phyloP scores from a whole-genome alignment of 163 green algal species.

The Trebouxia gelatinosa region DNA sequence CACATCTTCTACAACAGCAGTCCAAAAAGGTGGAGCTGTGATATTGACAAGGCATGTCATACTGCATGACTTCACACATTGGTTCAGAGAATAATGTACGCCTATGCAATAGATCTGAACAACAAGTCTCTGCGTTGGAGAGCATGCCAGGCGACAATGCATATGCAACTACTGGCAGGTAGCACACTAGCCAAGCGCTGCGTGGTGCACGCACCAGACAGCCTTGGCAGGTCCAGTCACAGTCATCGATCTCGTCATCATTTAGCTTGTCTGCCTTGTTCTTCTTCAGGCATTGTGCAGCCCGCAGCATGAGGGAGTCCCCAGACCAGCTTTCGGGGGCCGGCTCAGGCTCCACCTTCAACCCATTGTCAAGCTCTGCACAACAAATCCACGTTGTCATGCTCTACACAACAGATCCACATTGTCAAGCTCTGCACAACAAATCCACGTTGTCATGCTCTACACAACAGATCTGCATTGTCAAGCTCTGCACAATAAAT shows the following conservation, averaged over 20 bases:
- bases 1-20: no score
- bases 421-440: no score
- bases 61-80: background rate
- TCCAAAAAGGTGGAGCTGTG: no score
- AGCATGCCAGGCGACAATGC: background rate
- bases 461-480: no score
- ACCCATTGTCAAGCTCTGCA: background rate
- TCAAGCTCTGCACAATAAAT: no score
- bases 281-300: constrained; percentile 5
- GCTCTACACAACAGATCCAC: no score
- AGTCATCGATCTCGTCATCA: constrained; percentile 24
- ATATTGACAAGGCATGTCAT: no score
- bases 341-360: background rate
- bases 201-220: constrained; percentile 7
- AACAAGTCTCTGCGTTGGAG: background rate
- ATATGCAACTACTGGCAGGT: background rate
- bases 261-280: background rate
- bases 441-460: no score
- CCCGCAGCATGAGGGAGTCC: background rate
- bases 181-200: background rate
- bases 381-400: background rate
- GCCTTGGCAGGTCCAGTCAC: constrained; percentile 17
- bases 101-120: background rate
- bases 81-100: background rate
- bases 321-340: background rate